A percentile compares a stretch with the other conserved stretches of the same genome.
phyloP scores from a whole-genome alignment of 2,329 filamentous ascomycete species.

The Ramularia collo-cygni region DNA sequence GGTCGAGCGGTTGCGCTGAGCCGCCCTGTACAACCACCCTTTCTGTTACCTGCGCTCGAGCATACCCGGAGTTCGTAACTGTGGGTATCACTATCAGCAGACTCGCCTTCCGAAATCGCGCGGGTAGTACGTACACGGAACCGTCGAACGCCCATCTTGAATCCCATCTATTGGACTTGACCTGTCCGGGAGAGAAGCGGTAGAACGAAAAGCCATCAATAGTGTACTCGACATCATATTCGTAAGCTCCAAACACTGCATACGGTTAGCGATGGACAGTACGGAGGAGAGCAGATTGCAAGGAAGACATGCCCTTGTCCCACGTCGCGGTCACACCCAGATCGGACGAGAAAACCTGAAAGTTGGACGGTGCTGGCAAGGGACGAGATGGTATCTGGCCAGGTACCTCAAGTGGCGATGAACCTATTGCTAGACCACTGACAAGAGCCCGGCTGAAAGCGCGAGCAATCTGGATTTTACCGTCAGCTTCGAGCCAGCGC shows the following conservation, averaged over 20 bases:
- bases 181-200: conserved; percentile 1
- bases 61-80: conserved; percentile 4
- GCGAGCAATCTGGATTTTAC: conserved; percentile 36
- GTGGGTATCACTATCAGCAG: background rate
- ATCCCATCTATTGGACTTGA: conserved; percentile 5
- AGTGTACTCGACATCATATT: conserved; percentile 6
- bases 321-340: conserved; percentile 11
- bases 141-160: conserved; percentile 1
- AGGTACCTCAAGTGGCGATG: conserved; percentile 5
- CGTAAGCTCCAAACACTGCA: conserved; percentile 9
- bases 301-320: conserved; percentile 1
- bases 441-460: conserved; percentile 32
- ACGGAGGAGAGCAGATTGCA: too few species aligned
- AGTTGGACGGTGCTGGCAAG: conserved; percentile 4
- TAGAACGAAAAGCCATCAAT: background rate
- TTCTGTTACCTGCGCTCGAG: conserved; percentile 2
- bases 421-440: conserved; percentile 5
- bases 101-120: too few species aligned
- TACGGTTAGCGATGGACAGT: too few species aligned
- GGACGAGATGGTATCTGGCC: conserved; percentile 4
- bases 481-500: too few species aligned
- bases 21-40: conserved; percentile 3
- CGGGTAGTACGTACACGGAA: background rate
- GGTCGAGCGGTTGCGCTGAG: background rate
- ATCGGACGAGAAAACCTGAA: conserved; percentile 1